Conservation (phyloP, 352 stramenopile genomes). For the Pythium brachiatum region DNA sequence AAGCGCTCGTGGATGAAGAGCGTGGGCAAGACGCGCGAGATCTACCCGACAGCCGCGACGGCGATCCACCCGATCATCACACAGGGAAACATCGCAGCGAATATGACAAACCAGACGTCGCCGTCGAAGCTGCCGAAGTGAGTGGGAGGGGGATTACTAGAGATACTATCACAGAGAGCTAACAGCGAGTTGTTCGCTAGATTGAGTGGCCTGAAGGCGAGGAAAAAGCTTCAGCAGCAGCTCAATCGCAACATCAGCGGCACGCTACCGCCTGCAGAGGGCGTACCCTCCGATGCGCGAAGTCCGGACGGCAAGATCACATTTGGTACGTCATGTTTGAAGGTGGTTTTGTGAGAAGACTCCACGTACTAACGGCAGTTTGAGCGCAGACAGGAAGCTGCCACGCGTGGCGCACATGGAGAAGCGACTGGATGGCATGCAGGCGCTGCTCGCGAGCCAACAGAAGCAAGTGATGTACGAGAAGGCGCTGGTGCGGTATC, state of each 20-base stretch:
- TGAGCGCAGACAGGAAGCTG: conserved; percentile 53
- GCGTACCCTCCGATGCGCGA: conserved; percentile 28
- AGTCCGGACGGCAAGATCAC: conserved; percentile 58
- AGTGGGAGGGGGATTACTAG: background rate
- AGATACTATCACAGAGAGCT: background rate
- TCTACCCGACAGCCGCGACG: conserved; percentile 21
- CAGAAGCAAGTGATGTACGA: conserved; percentile 71
- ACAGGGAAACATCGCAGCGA: conserved; percentile 26
- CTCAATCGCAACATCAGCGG: conserved; percentile 33
- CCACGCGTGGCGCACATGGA: conserved; percentile 71
- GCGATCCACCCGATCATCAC: conserved; percentile 38
- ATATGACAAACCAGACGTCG: background rate
- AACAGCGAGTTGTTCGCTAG: conserved; percentile 15
- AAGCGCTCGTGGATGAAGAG: conserved; percentile 75
- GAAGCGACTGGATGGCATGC: conserved; percentile 43
- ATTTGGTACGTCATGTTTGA: conserved; percentile 40
- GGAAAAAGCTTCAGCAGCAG: conserved; percentile 49
- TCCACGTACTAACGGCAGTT: background rate
- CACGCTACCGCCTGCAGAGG: conserved; percentile 23
- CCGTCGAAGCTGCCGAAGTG: conserved; percentile 52
- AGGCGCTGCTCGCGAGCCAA: conserved; percentile 41
- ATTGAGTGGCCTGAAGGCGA: conserved; percentile 32
- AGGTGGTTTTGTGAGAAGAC: background rate
- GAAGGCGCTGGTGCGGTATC: conserved; percentile 52
- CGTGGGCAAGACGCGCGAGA: conserved; percentile 39